A percentile compares a stretch with the other conserved stretches of the same genome.
Conservation (phyloP, 1,284 basidiomycete species). For the Tetrapyrgos nigripes region DNA sequence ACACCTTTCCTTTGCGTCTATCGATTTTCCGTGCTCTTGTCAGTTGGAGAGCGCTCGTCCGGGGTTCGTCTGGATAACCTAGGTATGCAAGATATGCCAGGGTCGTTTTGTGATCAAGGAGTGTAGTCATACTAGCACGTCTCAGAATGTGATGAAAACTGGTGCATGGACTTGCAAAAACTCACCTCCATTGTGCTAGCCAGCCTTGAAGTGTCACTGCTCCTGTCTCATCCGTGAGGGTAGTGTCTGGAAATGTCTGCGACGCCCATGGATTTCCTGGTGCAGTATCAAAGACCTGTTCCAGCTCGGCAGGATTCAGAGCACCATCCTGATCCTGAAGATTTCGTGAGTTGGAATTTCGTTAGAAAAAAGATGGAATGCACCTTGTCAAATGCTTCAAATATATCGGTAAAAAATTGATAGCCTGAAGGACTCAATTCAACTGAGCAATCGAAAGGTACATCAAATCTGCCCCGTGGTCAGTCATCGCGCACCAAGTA, state of each 20-base stretch:
- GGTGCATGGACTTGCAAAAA: neutral
- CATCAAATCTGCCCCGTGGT: slow-evolving; percentile 75
- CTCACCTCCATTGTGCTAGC: slow-evolving; percentile 97
- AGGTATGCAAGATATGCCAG: slow-evolving; percentile 96
- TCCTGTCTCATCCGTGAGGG: slow-evolving; percentile 88
- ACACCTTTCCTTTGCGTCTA: slow-evolving; percentile 86
- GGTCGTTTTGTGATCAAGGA: slow-evolving; percentile 91
- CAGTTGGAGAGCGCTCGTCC: slow-evolving; percentile 82
- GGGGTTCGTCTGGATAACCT: slow-evolving; percentile 79
- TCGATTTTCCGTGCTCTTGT: slow-evolving; percentile 87
- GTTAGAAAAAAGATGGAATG: slow-evolving; percentile 13
- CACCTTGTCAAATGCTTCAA: slow-evolving; percentile 95
- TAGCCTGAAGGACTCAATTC: slow-evolving; percentile 94
- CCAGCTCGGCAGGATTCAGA: slow-evolving; percentile 84
- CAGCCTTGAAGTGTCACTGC: slow-evolving; percentile 96
- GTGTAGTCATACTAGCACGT: slow-evolving; percentile 87
- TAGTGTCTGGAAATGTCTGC: slow-evolving; percentile 90
- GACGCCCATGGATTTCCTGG: slow-evolving; percentile 93
- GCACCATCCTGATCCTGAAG: slow-evolving; percentile 95
- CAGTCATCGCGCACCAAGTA: slow-evolving; percentile 25
- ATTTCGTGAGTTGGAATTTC: slow-evolving; percentile 3
- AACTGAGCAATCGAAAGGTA: slow-evolving; percentile 92
- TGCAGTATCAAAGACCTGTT: slow-evolving; percentile 91
- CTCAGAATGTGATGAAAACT: slow-evolving; percentile 5
- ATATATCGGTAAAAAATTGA: slow-evolving; percentile 97